Conservation (phyloP, 2,329 filamentous ascomycete genomes). For the Didymella glomerata region DNA sequence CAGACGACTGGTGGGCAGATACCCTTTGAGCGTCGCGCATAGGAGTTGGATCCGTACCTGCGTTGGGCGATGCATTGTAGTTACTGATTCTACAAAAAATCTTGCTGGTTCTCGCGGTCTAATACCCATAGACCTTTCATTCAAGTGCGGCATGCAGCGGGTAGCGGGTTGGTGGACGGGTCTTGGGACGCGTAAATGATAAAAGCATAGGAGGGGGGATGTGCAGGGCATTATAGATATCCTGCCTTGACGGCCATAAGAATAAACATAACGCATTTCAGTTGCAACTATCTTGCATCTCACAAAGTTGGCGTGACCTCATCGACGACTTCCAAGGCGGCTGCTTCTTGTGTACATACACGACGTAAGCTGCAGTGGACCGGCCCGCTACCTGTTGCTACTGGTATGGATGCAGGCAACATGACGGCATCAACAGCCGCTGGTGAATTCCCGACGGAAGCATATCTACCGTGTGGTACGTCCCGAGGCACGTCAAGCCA, state of each 20-base stretch:
- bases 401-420: neutral
- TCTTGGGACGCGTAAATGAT: slow-evolving; percentile 32
- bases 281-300: neutral
- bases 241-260: slow-evolving; percentile 23
- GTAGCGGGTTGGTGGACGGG: slow-evolving; percentile 35
- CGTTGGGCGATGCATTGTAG: slow-evolving; percentile 24
- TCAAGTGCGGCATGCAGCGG: slow-evolving; percentile 28
- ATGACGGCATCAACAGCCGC: slow-evolving; percentile 1
- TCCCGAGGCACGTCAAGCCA: neutral
- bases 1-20: slow-evolving; percentile 53
- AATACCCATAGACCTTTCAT: slow-evolving; percentile 38
- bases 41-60: slow-evolving; percentile 15
- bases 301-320: neutral
- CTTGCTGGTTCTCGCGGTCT: slow-evolving; percentile 25
- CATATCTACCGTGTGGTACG: neutral
- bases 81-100: slow-evolving; percentile 12
- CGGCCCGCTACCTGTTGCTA: slow-evolving; percentile 9
- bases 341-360: neutral
- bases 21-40: slow-evolving; percentile 6
- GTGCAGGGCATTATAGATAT: slow-evolving; percentile 38
- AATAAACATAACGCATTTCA: slow-evolving; percentile 8
- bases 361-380: slow-evolving; percentile 3
- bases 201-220: slow-evolving; percentile 39
- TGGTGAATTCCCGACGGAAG: neutral
- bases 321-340: neutral